Base-by-base conservation (phyloP, 495 filamentous ascomycete genomes). In the Penicillium goetzii region DNA sequence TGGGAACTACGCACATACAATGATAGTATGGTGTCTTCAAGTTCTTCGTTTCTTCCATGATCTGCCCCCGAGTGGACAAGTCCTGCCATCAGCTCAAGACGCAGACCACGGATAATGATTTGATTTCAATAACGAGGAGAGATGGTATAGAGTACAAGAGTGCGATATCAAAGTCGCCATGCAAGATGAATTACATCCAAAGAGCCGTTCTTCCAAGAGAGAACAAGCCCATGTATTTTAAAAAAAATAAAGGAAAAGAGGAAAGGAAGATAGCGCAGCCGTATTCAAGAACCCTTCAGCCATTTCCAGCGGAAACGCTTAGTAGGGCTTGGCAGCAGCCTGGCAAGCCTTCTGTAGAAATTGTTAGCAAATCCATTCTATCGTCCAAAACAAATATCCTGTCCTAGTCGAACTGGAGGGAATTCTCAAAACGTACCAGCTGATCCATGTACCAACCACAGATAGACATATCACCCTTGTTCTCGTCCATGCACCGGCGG, bases 401-500 rank as follows among this genome's bases (percentile, higher is more conserved):
- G 9, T 10, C n/a, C 34, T 0, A 28, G 12, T 7, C 0, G 23
- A 38, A 55, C 12, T 19, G 41, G 52, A 34, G 40, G 43, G 45
- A 65, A 12, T 11, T 49, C 25, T 50, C 21, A 21, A 53, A 61
- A 76, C 76, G 56, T 78, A 87, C 84, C 75, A 99, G 82, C 85
- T 99, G 95, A 77, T 98, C 94, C 69, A 99, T 78, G 76, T 99
- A 99, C 95, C 95, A 99, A 64, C 89, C 88, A 81, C 95, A 99
- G 70, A 97, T 97, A 75, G 90, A 88, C 89, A 98, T 88, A 76
- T 95, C 90, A 60, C 96, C 96, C 70, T 86, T 77, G 76, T 99
- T 89, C 68, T 99, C 89, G 73, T 97, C 92, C 86, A 99, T 87
- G 85, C 95, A 99, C 79, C 89, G 88, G 64, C 92, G 92, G 86